Evolutionary conservation across 78 protist genomes (phyloP).

Genomic region (Trichosphaerium sp.): DNA sequence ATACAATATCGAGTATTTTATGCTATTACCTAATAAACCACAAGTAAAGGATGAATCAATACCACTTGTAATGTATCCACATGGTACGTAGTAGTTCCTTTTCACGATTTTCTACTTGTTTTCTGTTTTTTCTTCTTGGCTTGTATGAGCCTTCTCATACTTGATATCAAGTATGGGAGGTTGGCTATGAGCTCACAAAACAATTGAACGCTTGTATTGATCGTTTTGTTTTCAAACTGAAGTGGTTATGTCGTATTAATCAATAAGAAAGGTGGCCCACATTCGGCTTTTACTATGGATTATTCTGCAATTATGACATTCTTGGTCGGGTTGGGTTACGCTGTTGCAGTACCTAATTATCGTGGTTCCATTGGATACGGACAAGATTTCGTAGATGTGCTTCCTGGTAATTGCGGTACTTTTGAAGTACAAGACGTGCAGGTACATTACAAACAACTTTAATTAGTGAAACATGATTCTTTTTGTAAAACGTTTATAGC

Average conservation of each 20-base stretch:
- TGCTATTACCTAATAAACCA: constrained; percentile 10
- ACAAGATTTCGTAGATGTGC: constrained; percentile 4
- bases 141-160: too few relatives aligned
- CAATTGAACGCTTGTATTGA: too few relatives aligned
- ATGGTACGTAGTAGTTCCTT: too few relatives aligned
- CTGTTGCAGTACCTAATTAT: constrained; percentile 8
- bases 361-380: constrained; percentile 42
- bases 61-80: constrained; percentile 11
- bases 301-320: not conserved
- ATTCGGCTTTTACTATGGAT: not conserved
- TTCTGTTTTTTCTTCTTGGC: too few relatives aligned
- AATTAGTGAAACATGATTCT: not conserved
- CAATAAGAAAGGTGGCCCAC: too few relatives aligned
- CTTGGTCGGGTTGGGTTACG: constrained; percentile 12
- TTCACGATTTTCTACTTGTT: too few relatives aligned
- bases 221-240: too few relatives aligned
- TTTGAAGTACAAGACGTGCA: constrained; percentile 11
- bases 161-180: too few relatives aligned
- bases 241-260: too few relatives aligned
- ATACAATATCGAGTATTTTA: constrained; percentile 4
- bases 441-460: not conserved
- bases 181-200: too few relatives aligned
- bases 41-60: not conserved
- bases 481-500: not conserved
- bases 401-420: constrained; percentile 1